These are phyloP conservation scores for Coemansia sp. DNA, from an alignment of 192 early-diverging fungal species.

Conservation along the genomic window DNA sequence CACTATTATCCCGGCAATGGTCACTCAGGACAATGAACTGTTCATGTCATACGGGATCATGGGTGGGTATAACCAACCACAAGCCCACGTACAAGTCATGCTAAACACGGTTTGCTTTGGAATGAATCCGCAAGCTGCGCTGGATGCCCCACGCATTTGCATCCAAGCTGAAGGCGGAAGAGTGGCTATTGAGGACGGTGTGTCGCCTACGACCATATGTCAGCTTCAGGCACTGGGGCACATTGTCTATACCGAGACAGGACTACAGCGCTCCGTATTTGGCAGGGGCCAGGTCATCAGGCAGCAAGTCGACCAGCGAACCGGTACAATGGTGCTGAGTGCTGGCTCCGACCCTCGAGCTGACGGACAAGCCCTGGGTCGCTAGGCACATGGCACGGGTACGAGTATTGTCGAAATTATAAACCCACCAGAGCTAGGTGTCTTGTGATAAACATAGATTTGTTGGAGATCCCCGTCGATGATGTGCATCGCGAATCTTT, in stretches of 20 bases:
- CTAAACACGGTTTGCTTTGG: constrained; percentile 65
- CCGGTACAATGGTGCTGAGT: constrained; percentile 50
- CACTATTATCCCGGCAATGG: constrained; percentile 78
- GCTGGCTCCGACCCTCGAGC: constrained; percentile 64
- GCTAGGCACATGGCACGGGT: constrained; percentile 22
- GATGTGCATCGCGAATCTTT: constrained; percentile 6
- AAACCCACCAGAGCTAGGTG: too few relatives aligned
- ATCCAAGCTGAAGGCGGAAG: constrained; percentile 40
- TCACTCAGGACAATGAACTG: constrained; percentile 42
- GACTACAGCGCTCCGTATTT: constrained; percentile 60
- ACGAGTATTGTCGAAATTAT: background rate
- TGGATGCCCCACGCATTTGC: constrained; percentile 73
- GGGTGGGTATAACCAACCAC: constrained; percentile 83
- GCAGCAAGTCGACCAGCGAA: constrained; percentile 31
- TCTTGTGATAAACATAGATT: background rate
- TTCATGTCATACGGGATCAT: constrained; percentile 56
- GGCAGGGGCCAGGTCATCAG: constrained; percentile 78
- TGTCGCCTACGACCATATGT: constrained; percentile 43
- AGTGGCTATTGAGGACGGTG: constrained; percentile 69
- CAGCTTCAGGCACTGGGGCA: constrained; percentile 65
- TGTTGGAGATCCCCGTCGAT: background rate
- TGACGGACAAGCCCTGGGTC: constrained; percentile 62
- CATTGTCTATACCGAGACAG: constrained; percentile 50
- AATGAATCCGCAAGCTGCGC: constrained; percentile 64
- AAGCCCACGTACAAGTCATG: constrained; percentile 82